Evolutionary conservation across 2,329 filamentous ascomycete genomes (phyloP), one percentile per base, ranked within the genome.

Genomic region (Monilinia vaccinii-corymbosi): DNA sequence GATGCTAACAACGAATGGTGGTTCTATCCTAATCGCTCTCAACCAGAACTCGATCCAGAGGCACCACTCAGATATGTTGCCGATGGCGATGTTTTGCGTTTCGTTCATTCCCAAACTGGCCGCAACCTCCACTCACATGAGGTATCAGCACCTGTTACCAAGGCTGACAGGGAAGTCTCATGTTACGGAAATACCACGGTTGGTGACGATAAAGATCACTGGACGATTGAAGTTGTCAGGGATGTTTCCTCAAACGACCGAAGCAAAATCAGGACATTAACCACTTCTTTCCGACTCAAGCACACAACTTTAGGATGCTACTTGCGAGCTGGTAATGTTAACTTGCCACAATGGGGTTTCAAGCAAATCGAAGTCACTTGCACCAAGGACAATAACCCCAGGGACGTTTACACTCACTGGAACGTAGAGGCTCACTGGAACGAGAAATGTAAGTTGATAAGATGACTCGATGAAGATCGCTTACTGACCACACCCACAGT

Each of bases 1-100:
- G 94, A 99, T 79, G 82, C 93, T 73, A 99, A 99, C 83, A 99
- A 99, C 74, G 94, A 99, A 74, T 99, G 94, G 94, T 96, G 95
- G 77, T 92, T 99, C 76, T 97, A 97, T 74, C 94, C 94, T 31
- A 96, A 93, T 77, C 89, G 95, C 64, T 76, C 80, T 58, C 83
- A 96, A 61, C 76, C 81, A 28, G 86, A 88, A 21, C 96, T 86
- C 70, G 80, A 92, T 68, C 75, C 83, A 5, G 85, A 89, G 62
- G 84, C 78, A n/a, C 84, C 87, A 40, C 79, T 90, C 63, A 79
- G 78, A 64, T 96, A 87, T 71, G 83, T 97, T 67, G 86, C 82
- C 18, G 86, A 99, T 72, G 86, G 87, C 63, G 83, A 88, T 69
- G 77, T 83, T 61, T 83, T 99, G 68, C 92, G 94, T 67, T 79